Base-by-base conservation (phyloP, 202 grass and related monocot species). In the Carex arenaria region DNA sequence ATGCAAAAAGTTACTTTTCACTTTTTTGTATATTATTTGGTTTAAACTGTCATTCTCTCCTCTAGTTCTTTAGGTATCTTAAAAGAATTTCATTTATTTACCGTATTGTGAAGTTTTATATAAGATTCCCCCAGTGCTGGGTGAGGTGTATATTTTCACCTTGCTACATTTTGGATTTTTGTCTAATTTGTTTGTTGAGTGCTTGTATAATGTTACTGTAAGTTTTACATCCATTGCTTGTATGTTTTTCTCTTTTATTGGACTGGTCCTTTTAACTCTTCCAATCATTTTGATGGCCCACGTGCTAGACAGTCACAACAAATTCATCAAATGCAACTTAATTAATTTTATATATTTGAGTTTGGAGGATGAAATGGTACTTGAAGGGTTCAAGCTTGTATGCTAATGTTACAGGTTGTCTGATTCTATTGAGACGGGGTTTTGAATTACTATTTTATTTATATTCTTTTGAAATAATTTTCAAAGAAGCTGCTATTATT, bases 21-120 rank as follows among this genome's bases (percentile, higher is more conserved):
- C 30, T 18, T 78, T 38, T 19, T 30, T 59, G 53, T 78, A 78
- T 60, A 78, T 60, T 59, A 56, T 77, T 59, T 4, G 2, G 8
- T 60, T 78, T 78, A 60, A 78, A 36, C 53, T 78, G 12, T 36
- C 26, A 40, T n/a, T 56, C 6, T 36, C 40, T 49, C 0, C 40
- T 78, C 5, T 36, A 12, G 14, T 57, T 77, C 52, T 34, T 57
- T n/a, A 5, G 23, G 72, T 77, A 15, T 54, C 72, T 77, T 74
- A 54, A 74, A 53, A 57, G 73, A 78, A 32, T 34, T 78, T 31
- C 53, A 78, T 78, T 78, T 78, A 17, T 59, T 78, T 15, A 12
- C 45, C 4, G 73, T 78, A 36, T 59, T 78, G 53, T 34, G 51
- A 56, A 77, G 14, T 38, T 57, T 78, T 59, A 8, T 38, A 19